A percentile compares a stretch with the other conserved stretches of the same genome.
Conservation (phyloP, 192 early-diverging fungal species). For the Hyaloraphidium curvatum region DNA sequence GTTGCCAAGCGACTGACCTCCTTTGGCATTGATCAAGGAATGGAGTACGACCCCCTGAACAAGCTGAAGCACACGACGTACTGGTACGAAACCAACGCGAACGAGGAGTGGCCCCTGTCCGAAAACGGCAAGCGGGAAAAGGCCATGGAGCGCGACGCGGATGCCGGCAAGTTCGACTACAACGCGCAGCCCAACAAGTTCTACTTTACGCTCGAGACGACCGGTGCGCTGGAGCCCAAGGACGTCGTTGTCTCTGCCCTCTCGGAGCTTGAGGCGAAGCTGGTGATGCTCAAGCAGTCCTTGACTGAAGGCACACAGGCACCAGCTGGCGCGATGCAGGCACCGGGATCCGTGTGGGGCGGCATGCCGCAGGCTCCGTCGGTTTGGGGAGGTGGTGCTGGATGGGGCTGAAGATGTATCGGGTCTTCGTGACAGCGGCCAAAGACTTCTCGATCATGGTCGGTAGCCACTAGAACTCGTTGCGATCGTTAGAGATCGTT, state of each 20-base stretch:
- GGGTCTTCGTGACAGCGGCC: too few species aligned
- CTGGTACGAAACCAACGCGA: slow-evolving; percentile 76
- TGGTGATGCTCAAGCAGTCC: slow-evolving; percentile 10
- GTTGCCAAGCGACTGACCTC: too few species aligned
- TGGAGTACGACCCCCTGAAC: slow-evolving; percentile 97
- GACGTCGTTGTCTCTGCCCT: slow-evolving; percentile 21
- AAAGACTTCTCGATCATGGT: too few species aligned
- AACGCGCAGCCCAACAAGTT: slow-evolving; percentile 60
- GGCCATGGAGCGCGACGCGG: slow-evolving; percentile 6
- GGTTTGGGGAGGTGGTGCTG: too few species aligned
- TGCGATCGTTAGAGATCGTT: too few species aligned
- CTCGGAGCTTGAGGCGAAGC: slow-evolving; percentile 18
- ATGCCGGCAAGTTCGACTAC: slow-evolving; percentile 42
- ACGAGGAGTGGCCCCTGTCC: slow-evolving; percentile 59
- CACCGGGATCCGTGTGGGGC: too few species aligned
- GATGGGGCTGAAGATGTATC: too few species aligned
- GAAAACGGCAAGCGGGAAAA: slow-evolving; percentile 18
- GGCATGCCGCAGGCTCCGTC: too few species aligned
- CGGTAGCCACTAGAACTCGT: too few species aligned
- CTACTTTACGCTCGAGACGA: slow-evolving; percentile 51
- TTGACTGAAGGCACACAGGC: not conserved
- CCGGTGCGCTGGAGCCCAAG: slow-evolving; percentile 23
- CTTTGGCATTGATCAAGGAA: too few species aligned
- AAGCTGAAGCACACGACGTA: slow-evolving; percentile 53
- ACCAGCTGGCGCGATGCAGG: too few species aligned